These are phyloP conservation scores for Gracilaria vermiculophylla DNA, from an alignment of 23 red algal species.

Conservation along the genomic window DNA sequence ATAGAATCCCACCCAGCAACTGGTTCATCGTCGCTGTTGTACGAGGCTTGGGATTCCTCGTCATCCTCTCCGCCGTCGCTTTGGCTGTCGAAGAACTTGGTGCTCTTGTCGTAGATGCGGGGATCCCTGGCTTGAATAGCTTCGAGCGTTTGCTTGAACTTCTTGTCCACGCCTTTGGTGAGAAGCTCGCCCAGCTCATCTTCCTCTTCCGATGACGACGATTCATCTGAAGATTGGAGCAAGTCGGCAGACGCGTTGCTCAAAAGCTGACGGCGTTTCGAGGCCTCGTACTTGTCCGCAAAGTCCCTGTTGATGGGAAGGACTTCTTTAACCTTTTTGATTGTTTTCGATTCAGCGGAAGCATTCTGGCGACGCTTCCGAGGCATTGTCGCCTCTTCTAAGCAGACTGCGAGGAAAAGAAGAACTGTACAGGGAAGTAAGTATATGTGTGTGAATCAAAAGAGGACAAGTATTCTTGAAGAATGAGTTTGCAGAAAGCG, in stretches of 20 bases:
- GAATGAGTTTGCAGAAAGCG: no score
- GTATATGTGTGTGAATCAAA: no score
- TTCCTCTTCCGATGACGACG: slow-evolving; percentile 63
- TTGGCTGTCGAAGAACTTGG: slow-evolving; percentile 13
- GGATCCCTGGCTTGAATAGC: slow-evolving; percentile 77
- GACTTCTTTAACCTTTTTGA: not conserved
- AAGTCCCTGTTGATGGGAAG: slow-evolving; percentile 66
- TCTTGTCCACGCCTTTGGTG: slow-evolving; percentile 80
- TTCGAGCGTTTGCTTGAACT: slow-evolving; percentile 62
- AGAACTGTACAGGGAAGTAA: no score
- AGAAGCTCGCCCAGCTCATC: slow-evolving; percentile 90
- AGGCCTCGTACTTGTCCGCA: slow-evolving; percentile 65
- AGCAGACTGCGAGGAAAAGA: not conserved
- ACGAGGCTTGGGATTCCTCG: not conserved
- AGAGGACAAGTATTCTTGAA: no score
- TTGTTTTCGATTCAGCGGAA: not conserved
- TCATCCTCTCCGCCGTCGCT: not conserved
- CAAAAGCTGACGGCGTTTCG: slow-evolving; percentile 65
- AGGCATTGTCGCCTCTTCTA: not conserved
- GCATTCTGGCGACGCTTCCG: not conserved
- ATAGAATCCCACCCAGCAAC: slow-evolving; percentile 88
- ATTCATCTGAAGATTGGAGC: slow-evolving; percentile 23
- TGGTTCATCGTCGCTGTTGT: slow-evolving; percentile 77
- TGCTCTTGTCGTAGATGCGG: slow-evolving; percentile 71
- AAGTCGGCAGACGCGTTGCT: slow-evolving; percentile 12